A percentile compares a stretch with the other conserved stretches of the same genome.
Conservation (phyloP, 805 yeast genomes). For the Kurtzmaniella cleridarum region DNA sequence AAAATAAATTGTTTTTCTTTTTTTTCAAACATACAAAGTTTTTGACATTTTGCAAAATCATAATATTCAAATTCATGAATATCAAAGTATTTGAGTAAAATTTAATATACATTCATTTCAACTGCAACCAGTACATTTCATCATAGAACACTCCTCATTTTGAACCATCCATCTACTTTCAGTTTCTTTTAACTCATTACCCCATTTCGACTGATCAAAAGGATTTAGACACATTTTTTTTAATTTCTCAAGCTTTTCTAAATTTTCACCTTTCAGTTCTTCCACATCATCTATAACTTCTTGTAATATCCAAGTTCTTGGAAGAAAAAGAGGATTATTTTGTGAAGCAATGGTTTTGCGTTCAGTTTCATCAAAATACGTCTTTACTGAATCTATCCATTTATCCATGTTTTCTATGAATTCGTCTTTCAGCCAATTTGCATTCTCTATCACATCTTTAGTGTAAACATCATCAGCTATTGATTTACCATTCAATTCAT, state of each 20-base stretch:
- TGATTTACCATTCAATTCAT: constrained; percentile 21
- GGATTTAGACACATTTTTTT: constrained; percentile 73
- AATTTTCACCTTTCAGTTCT: constrained; percentile 45
- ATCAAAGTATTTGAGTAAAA: neutral
- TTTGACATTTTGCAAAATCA: neutral
- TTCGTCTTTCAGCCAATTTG: constrained; percentile 27
- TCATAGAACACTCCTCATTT: constrained; percentile 51
- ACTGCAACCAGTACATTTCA: constrained; percentile 70
- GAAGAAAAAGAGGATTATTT: constrained; percentile 74
- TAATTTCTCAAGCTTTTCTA: constrained; percentile 51
- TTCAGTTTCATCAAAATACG: constrained; percentile 36
- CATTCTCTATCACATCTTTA: constrained; percentile 4
- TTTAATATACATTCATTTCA: constrained; percentile 5
- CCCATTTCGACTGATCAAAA: constrained; percentile 64
- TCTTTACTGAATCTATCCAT: constrained; percentile 52
- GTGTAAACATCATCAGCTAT: constrained; percentile 1
- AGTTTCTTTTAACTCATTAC: constrained; percentile 52
- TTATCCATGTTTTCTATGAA: constrained; percentile 33
- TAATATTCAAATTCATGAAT: neutral
- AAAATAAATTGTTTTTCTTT: neutral
- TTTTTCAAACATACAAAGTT: neutral
- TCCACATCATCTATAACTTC: constrained; percentile 63
- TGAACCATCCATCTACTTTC: constrained; percentile 49
- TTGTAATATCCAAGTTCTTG: constrained; percentile 81
- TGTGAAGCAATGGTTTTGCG: constrained; percentile 30